Evolutionary conservation across 2,329 filamentous ascomycete genomes (phyloP), one percentile per base, ranked within the genome.

Genomic region (Verticillium dahliae): DNA sequence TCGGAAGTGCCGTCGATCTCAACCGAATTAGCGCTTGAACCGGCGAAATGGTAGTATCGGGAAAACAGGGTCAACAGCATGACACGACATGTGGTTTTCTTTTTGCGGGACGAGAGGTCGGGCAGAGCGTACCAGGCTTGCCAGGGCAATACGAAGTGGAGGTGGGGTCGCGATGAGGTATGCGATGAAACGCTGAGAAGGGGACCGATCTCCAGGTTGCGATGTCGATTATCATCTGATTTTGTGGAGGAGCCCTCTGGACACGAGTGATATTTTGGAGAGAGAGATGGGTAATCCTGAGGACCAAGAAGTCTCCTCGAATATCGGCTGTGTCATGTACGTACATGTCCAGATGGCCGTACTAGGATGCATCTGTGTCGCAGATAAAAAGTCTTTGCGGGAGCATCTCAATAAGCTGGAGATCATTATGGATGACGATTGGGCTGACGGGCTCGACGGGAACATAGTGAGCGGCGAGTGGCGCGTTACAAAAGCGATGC

Each of bases 1-100:
- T 61, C 58, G 57, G 60, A 58, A 52, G 37, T 65, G 63, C 60
- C 63, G 63, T 56, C 62, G 63, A 63, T 64, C 62, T 11, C 63
- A 62, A 55, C 63, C 62, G 41, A 18, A 57, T 59, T 65, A 64
- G 63, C 62, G 63, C 60, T 10, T 11, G 6, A 18, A 18, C 22
- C n/a, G 45, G 45, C 22, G 45, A 18, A 18, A 52, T 52, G 45
- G 45, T 52, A 18, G 45, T 52, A 18, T 15, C 62, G 38, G 57
- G 59, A 54, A 60, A 65, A 60, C 63, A 63, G 37, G 63, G 62
- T 63, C 45, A 11, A 22, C 18, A 22, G 18, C 4, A 52, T 11
- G 45, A 52, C n/a, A 52, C 45, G n/a, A 52, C 45, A 18, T 52
- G 13, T 45, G 13, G 15, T 45, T 4, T 52, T 52, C 2, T 18